Base-by-base conservation (phyloP, 225 moss, liverwort and hornwort genomes). In the Sphagnum tenellum region DNA sequence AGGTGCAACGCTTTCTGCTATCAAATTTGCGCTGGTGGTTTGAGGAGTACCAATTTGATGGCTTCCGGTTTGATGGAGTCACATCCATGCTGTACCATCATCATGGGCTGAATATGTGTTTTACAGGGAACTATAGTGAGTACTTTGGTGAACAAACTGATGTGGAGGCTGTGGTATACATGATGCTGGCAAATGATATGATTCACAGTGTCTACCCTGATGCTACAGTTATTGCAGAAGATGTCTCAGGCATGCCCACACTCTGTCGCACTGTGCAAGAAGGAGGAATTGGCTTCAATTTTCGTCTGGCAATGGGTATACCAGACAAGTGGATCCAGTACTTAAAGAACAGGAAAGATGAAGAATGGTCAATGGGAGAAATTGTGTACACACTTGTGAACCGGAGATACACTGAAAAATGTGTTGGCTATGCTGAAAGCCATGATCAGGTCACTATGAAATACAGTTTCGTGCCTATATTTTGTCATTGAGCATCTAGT, bases 251-350 rank as follows among this genome's bases (percentile, higher is more conserved):
- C 64, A 91, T 95, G 91, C 94, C 94, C 44, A 91, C 94, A 45
- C 82, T 95, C 8, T 87, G 94, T 66, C 80, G 94, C 9, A 80
- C 89, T 12, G 94, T 91, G 4, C 75, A 81, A 0, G 91, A 95
- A 75, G 94, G 94, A 14, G 94, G 94, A 57, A 47, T 89, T 44
- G 94, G 94, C 13, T 95, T 91, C 67, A 89, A 91, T 75, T 91
- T 75, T 63, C 88, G 94, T 48, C 75, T 95, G 62, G 94, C 94
- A 48, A 95, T 95, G 94, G 94, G 81, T 48, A 89, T 95, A 64
- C 94, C 94, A 2, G 94, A 95, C 74, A 95, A 89, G 68, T 95
- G 94, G 94, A 95, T 95, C 55, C 84, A 91, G 70, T 95, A 91
- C 61, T 76, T 95, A 8, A 95, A 88, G 70, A 88, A 89, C 51